Evolutionary conservation across 352 stramenopile species (phyloP).

Genomic region (Phytophthora parvispora): DNA sequence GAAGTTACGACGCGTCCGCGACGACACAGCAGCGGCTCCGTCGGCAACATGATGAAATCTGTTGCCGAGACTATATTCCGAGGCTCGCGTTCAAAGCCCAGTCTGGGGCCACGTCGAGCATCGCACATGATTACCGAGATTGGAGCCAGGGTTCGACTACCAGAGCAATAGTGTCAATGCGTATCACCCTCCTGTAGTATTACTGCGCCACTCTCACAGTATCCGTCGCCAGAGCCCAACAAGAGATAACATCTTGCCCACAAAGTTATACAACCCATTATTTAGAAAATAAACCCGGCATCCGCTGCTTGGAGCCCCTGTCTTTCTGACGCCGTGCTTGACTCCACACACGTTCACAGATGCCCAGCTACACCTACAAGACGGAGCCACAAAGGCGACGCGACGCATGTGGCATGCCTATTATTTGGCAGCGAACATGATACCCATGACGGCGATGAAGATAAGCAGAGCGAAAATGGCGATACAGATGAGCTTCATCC

Average conservation of each 20-base stretch:
- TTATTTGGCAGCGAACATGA: slow-evolving; percentile 55
- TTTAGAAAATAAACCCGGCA: slow-evolving; percentile 35
- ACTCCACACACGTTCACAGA: not conserved
- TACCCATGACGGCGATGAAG: slow-evolving; percentile 63
- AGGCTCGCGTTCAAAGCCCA: slow-evolving; percentile 35
- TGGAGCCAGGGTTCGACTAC: slow-evolving; percentile 25
- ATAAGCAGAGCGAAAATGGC: slow-evolving; percentile 62
- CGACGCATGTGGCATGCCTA: too few relatives aligned
- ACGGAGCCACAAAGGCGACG: slow-evolving; percentile 7
- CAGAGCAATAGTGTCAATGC: slow-evolving; percentile 13
- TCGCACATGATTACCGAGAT: slow-evolving; percentile 60
- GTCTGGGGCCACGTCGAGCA: slow-evolving; percentile 41
- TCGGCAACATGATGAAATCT: slow-evolving; percentile 73
- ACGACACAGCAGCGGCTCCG: slow-evolving; percentile 60
- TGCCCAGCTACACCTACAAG: slow-evolving; percentile 10
- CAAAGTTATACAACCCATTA: slow-evolving; percentile 25
- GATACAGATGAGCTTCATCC: slow-evolving; percentile 79
- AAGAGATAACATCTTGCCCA: not conserved
- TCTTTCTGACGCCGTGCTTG: not conserved
- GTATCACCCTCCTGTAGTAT: not conserved
- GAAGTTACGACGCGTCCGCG: slow-evolving; percentile 15
- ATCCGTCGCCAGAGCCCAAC: too few relatives aligned
- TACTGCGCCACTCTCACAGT: too few relatives aligned
- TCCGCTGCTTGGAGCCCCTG: slow-evolving; percentile 3
- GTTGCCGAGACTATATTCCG: slow-evolving; percentile 63